These are phyloP conservation scores for Helianthus tuberosus DNA, from an alignment of 129 eudicot species.

Conservation along the genomic window DNA sequence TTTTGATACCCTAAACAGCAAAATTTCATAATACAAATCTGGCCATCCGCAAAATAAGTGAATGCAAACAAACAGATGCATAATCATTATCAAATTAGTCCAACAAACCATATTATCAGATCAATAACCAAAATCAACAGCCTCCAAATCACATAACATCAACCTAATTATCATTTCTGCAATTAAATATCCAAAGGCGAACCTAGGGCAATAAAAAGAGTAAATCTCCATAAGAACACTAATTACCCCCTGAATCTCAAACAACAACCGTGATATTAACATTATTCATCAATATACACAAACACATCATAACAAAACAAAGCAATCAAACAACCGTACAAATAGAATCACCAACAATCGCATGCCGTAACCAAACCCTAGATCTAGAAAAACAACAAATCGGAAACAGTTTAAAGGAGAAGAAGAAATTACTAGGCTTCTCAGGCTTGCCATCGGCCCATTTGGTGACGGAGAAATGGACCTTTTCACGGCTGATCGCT, in stretches of 20 bases:
- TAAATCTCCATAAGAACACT: no score
- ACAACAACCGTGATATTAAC: background rate
- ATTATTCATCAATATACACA: background rate
- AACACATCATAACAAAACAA: background rate
- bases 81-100: background rate
- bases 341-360: constrained; percentile 14
- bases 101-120: background rate
- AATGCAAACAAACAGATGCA: background rate
- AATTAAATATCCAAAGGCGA: background rate
- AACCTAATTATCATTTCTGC: background rate
- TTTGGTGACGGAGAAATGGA: constrained; percentile 74
- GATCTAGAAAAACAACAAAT: constrained; percentile 31
- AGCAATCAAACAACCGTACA: no score
- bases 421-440: constrained; percentile 61
- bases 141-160: background rate
- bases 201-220: background rate
- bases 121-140: background rate
- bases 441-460: constrained; percentile 79
- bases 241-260: background rate
- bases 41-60: background rate
- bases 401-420: background rate
- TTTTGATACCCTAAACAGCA: no score
- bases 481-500: constrained; percentile 76
- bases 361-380: constrained; percentile 16
- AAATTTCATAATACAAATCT: no score